phyloP scores from a whole-genome alignment of 1,139 yeast species.

The Geotrichum carabidarum region DNA sequence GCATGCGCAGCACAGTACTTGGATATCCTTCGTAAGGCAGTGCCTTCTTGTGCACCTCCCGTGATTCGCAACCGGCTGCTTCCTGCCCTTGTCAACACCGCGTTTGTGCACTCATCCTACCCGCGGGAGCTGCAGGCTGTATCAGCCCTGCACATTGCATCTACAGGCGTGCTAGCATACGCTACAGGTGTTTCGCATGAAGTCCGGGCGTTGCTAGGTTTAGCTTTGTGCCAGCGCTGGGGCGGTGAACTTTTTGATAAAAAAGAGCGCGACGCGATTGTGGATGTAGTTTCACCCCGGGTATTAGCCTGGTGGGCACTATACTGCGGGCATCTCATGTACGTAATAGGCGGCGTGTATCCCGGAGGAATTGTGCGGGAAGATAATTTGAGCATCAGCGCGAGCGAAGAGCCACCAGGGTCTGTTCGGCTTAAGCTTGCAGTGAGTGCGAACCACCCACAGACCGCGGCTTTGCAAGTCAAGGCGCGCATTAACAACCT shows the following conservation, averaged over 20 bases:
- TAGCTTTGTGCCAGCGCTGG: constrained; percentile 69
- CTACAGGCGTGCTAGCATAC: constrained; percentile 63
- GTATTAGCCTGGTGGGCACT: constrained; percentile 56
- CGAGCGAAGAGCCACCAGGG: constrained; percentile 17
- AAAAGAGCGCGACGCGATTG: constrained; percentile 40
- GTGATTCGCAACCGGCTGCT: constrained; percentile 54
- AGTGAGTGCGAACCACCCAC: constrained; percentile 26
- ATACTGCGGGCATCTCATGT: constrained; percentile 62
- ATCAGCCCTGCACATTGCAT: constrained; percentile 61
- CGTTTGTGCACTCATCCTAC: constrained; percentile 65
- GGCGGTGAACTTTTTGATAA: constrained; percentile 62
- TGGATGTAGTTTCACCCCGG: constrained; percentile 34
- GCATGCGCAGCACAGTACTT: constrained; percentile 50
- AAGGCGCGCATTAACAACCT: constrained; percentile 29
- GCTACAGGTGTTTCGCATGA: constrained; percentile 65
- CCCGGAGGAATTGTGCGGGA: constrained; percentile 69
- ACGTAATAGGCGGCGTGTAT: constrained; percentile 65
- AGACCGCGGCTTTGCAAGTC: constrained; percentile 31
- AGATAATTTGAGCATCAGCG: constrained; percentile 25
- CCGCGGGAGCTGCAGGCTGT: constrained; percentile 67
- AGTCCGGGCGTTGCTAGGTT: constrained; percentile 58
- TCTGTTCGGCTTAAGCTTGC: constrained; percentile 28
- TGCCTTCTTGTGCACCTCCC: constrained; percentile 51
- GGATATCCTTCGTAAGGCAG: constrained; percentile 46
- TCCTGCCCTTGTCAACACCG: constrained; percentile 60